Conservation (phyloP, 2,329 filamentous ascomycete species). For the Capronia epimyces region DNA sequence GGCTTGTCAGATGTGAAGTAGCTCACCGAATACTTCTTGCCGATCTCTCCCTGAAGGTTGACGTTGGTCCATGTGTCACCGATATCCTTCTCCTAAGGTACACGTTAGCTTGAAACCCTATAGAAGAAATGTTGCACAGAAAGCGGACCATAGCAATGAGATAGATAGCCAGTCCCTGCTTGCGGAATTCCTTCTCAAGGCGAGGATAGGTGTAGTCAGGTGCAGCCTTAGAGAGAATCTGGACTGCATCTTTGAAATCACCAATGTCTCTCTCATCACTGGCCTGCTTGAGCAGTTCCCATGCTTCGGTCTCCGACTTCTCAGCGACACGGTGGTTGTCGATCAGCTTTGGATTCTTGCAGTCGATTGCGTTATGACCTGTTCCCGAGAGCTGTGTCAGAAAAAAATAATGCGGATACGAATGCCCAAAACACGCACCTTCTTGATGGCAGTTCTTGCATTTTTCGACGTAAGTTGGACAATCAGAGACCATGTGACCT, state of each 20-base stretch:
- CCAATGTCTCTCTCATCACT: constrained; percentile 47
- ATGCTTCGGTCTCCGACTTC: constrained; percentile 46
- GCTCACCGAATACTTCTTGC: constrained; percentile 47
- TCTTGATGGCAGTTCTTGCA: constrained; percentile 46
- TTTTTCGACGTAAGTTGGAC: constrained; percentile 41
- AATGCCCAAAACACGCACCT: constrained; percentile 32
- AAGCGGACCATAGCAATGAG: constrained; percentile 44
- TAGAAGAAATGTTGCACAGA: constrained; percentile 28
- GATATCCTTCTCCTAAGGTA: constrained; percentile 39
- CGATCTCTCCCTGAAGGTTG: constrained; percentile 49
- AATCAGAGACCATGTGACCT: constrained; percentile 43
- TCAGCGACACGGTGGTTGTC: constrained; percentile 44
- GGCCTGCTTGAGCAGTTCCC: constrained; percentile 46
- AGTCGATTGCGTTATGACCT: constrained; percentile 44
- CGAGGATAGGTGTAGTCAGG: constrained; percentile 43
- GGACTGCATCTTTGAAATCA: constrained; percentile 47
- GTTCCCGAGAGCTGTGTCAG: background rate
- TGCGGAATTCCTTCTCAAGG: constrained; percentile 49
- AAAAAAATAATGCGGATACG: background rate
- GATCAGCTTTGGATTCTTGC: constrained; percentile 43
- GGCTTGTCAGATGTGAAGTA: constrained; percentile 46
- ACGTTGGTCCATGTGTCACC: constrained; percentile 46
- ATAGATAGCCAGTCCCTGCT: constrained; percentile 44
- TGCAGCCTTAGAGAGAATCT: constrained; percentile 48
- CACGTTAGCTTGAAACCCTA: constrained; percentile 2